Base-by-base conservation (phyloP, 2,329 filamentous ascomycete species). In the Fusarium drepaniforme region DNA sequence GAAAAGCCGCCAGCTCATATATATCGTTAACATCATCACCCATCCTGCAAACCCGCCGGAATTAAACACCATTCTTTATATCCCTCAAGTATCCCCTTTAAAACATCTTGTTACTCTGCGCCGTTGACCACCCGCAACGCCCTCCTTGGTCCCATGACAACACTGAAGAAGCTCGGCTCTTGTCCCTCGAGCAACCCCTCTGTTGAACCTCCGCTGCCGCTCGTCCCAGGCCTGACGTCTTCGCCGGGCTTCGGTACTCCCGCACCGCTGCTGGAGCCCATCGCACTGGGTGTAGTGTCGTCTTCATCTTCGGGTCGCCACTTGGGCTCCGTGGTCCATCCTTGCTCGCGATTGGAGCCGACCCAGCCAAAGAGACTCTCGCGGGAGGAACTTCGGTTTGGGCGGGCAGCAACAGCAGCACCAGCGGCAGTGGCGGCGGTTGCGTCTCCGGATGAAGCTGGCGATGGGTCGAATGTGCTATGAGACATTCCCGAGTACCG, bases 131-230 rank as follows among this genome's bases (percentile, higher is more conserved):
- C 92, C 78, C 91, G 86, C 83, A 94, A 83, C 77, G 91, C 93
- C 78, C 92, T 85, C 78, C 92, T 86, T 25, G 92, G 92, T 71
- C 92, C 92, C 82, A 94, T 82, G 77, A 94, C 83, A 33, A 93
- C 91, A 60, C 88, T 93, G 81, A 93, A 91, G 83, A 94, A 95
- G 68, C 88, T 93, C 70, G 93, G 93, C 80, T 94, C 91, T 70
- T 90, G 87, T 0, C 89, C 90, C 5, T 85, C 86, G 18, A 93
- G 78, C 72, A 93, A 78, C 2, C 78, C 78, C 57, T 80, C 78
- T 0, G 77, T 77, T 77, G 92, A 90, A 66, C 91, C 90, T 61
- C 80, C 63, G 71, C 79, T 78, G 37, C 75, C 61, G 60, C 77
- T 78, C 38, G 73, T 81, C 25, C 73, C 77, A 49, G 76, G 78